These are phyloP conservation scores for Candida sanyiensis DNA, from an alignment of 805 yeast genomes.

Conservation along the genomic window DNA sequence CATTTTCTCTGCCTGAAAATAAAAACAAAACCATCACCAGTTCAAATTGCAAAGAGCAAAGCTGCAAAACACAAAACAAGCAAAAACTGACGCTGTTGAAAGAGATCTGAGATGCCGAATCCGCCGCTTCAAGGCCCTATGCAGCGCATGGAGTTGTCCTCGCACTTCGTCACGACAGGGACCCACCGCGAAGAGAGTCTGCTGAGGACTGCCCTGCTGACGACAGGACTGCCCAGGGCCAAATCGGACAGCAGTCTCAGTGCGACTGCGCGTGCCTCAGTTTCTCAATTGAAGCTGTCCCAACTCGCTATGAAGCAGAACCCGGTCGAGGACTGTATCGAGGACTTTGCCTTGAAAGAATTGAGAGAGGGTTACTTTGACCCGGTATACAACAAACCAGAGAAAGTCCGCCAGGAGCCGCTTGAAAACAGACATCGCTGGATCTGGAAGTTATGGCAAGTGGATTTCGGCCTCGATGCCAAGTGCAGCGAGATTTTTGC, in stretches of 20 bases:
- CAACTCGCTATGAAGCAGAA: constrained; percentile 19
- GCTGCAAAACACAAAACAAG: no score
- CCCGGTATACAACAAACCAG: constrained; percentile 34
- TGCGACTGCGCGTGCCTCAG: constrained; percentile 29
- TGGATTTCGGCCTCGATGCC: not conserved
- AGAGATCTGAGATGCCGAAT: no score
- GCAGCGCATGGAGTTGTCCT: no score
- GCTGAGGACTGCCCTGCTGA: constrained; percentile 1
- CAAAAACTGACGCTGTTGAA: no score
- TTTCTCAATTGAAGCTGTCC: constrained; percentile 31
- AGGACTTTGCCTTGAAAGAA: constrained; percentile 37
- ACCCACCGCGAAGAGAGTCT: constrained; percentile 2
- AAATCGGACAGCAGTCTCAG: no score
- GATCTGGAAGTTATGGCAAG: not conserved
- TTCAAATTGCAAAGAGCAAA: no score
- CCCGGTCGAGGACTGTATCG: constrained; percentile 21
- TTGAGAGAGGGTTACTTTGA: constrained; percentile 45
- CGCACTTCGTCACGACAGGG: no score
- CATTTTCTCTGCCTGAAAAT: no score
- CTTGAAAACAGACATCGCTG: no score
- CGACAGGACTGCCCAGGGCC: not conserved
- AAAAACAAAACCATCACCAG: no score
- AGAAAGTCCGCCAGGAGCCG: not conserved
- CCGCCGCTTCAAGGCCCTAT: no score
- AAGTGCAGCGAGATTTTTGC: constrained; percentile 1